Base-by-base conservation (phyloP, 192 early-diverging fungal species). In the Podila verticillata region DNA sequence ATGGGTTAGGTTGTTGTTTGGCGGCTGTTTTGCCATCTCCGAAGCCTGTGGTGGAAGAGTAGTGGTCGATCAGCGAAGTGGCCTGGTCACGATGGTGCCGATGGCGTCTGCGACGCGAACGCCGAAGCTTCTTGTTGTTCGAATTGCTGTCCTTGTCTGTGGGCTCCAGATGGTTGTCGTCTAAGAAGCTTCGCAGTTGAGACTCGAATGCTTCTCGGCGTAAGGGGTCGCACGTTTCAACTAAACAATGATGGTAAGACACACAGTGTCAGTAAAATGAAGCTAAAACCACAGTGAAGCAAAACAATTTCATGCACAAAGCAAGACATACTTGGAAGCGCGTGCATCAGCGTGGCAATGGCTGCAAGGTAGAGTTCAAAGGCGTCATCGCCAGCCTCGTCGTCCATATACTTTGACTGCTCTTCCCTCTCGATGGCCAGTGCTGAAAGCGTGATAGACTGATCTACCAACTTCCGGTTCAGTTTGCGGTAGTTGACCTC, bases 341-440 rank as follows among this genome's bases (percentile, higher is more conserved):
- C 79, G 24, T 84, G 73, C 36, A 84, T 62, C 32, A 84, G 49
- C n/a, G 66, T 72, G 12, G 70, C 66, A 28, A 84, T 70, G 15
- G 79, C 78, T 4, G 59, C 70, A 5, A 84, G 63, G 54, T 84
- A 84, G 15, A 74, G 61, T 56, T 79, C 79, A 26, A 78, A 70
- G 5, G 83, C 83, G 60, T 81, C 74, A 67, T 84, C 81, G 20
- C 74, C 79, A 30, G 70, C 79, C 44, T 82, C 70, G 39, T 84
- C 83, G 30, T 78, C 83, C 22, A 80, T 44, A 30, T 65, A 63
- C 49, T 80, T 80, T 24, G 75, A 80, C 35, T 64, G 29, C 29
- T 80, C 75, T 49, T 80, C 75, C 48, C 48, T 65, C 49, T 82
- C 79, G 1, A 84, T 61, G 24, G 83, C 79, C 54, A 84, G 51